Base-by-base conservation (phyloP, 345 rosid species). In the Fremontodendron californicum region DNA sequence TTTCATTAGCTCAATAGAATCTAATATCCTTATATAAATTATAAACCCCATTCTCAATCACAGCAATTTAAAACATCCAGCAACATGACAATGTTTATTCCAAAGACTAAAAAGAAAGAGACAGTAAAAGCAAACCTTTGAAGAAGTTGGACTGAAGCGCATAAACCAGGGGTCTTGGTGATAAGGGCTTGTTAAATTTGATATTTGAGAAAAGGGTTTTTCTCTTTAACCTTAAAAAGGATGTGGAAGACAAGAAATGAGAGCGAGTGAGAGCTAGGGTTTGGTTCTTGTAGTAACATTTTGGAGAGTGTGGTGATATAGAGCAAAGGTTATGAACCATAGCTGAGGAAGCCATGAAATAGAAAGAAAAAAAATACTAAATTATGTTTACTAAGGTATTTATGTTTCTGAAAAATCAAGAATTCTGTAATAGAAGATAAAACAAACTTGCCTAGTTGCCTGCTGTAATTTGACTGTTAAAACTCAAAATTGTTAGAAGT, bases 141-240 rank as follows among this genome's bases (percentile, higher is more conserved):
- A 91, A 73, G 79, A 91, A 80, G 77, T 63, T 80, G 73, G 89
- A 82, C 52, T 87, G 91, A 3, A 81, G 86, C 71, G 92, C 89
- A 33, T 48, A 71, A 79, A 87, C 85, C 11, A 75, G 73, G 31
- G 78, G 61, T 77, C 82, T 87, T 51, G 58, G 77, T 5, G 74
- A 33, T 58, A 31, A 45, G 76, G 75, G 78, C 46, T 79, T 73
- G 46, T 55, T 33, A 40, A 66, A 16, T 64, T 73, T 82, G 76
- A 76, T 75, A 16, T 51, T 52, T 58, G 70, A 69, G 79, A 58
- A 40, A 77, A 37, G 54, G 66, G 79, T 67, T 75, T 63, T 72
- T 25, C 74, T 79, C 67, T 77, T 85, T 9, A 83, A 71, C 40
- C 71, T 80, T 29, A 81, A 75, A 68, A 77, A 76, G 46, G 89